phyloP scores from a whole-genome alignment of 2,329 filamentous ascomycete species.

The Atkinsonella hypoxylon region DNA sequence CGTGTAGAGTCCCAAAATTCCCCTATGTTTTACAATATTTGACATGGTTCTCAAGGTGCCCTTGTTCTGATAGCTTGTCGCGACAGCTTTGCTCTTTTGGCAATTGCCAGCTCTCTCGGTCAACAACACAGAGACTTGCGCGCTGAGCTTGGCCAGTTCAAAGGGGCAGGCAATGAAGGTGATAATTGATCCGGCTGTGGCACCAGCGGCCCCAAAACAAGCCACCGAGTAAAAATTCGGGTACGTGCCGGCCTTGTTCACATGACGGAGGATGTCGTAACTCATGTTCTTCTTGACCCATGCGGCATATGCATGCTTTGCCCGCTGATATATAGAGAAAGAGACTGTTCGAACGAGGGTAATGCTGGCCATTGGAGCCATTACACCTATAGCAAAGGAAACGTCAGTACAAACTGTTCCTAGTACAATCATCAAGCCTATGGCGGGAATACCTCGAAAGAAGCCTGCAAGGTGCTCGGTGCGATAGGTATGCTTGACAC shows the following conservation, averaged over 20 bases:
- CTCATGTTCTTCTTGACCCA: constrained; percentile 56
- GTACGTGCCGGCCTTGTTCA: constrained; percentile 56
- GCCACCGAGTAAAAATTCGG: constrained; percentile 62
- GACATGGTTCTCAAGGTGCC: constrained; percentile 65
- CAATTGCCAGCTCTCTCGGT: constrained; percentile 30
- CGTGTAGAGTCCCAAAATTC: constrained; percentile 63
- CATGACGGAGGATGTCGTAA: constrained; percentile 60
- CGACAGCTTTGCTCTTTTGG: constrained; percentile 43
- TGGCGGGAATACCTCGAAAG: constrained; percentile 53
- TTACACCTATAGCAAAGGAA: constrained; percentile 42
- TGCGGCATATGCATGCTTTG: constrained; percentile 61
- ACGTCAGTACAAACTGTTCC: not conserved
- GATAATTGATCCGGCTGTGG: constrained; percentile 67
- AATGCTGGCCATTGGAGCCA: constrained; percentile 68
- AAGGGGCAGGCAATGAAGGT: constrained; percentile 77
- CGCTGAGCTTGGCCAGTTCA: constrained; percentile 79
- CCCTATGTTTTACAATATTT: constrained; percentile 65
- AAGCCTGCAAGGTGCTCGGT: constrained; percentile 64
- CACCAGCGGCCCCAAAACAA: constrained; percentile 68
- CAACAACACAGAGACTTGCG: constrained; percentile 72
- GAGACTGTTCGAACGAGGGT: constrained; percentile 67
- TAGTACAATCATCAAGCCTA: too few relatives aligned
- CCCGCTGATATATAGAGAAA: constrained; percentile 68
- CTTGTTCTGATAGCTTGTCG: constrained; percentile 63
- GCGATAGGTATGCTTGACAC: constrained; percentile 62